Evolutionary conservation across 2,329 filamentous ascomycete species (phyloP), one percentile per base, ranked within the genome.

Genomic region (Phaeosphaeriaceae sp.): DNA sequence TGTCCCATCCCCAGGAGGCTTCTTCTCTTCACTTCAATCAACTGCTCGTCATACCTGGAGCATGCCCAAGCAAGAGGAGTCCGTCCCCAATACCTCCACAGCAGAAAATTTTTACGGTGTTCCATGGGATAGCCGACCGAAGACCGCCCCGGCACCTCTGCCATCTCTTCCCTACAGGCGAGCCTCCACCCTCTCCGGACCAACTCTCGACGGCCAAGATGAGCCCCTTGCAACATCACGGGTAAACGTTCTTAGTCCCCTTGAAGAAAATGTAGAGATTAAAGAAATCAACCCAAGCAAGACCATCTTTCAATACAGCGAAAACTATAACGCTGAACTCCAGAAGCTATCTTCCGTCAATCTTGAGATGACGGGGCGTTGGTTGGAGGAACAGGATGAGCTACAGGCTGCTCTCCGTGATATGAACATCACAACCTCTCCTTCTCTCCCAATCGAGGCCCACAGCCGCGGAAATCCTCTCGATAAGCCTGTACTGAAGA

Each of bases 61-160:
- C 64, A 77, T 87, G 8, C 63, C 65, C 16, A 66, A 64, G 42
- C 58, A 54, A 20, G 65, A 70, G 12, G 72, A 74, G 9, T 70
- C 71, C 3, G 85, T 85, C 1, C 92, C 92, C 1, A 93, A 90
- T 0, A 96, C 93, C 1, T 90, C 91, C 23, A 92, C 88, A n/a
- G 93, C 93, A 8, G 90, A 96, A 70, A 85, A 88, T 55, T 97
- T 97, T 66, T 97, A 97, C 76, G 87, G 88, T 55, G 82, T 88
- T 21, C 92, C 92, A 3, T 97, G 92, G 87, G 57, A 63, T 70
- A 78, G 42, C 42, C 59, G 63, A 45, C 63, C 62, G 39, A 66
- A 66, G 30, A 66, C 61, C 21, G 58, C 61, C 21, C 56, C 54
- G 9, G 52, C 53, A 17, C 53, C 56, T 12, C 32, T 55, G 18